Percentiles rank a stretch among this genome's conserved stretches.
Evolutionary conservation across 257 asterid genomes (phyloP).

Genomic region (Solanum virginianum): DNA sequence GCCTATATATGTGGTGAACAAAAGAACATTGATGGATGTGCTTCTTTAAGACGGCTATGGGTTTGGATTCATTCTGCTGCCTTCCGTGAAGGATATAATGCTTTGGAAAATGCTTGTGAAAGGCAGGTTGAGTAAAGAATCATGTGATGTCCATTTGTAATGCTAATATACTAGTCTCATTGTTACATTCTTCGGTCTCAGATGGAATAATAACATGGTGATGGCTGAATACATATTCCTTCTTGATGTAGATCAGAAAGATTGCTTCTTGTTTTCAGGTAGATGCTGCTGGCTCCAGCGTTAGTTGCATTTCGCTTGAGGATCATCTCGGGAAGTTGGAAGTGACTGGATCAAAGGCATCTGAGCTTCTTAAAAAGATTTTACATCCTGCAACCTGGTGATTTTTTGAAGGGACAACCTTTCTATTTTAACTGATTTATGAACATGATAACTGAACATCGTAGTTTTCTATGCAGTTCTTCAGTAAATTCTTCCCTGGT

Average conservation of each 20-base stretch:
- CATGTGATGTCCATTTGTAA: not conserved
- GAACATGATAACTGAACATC: not conserved
- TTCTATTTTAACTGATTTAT: not conserved
- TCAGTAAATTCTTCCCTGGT: constrained; percentile 19
- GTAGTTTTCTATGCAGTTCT: constrained; percentile 20
- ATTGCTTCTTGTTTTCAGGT: constrained; percentile 29
- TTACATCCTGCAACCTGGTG: constrained; percentile 52
- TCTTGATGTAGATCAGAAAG: not conserved
- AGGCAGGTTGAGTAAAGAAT: constrained; percentile 24
- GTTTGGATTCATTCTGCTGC: constrained; percentile 87
- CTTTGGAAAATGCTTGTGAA: constrained; percentile 44
- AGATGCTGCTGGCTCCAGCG: constrained; percentile 21
- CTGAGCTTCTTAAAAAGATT: constrained; percentile 50
- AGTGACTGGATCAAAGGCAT: constrained; percentile 51
- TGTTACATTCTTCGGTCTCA: not conserved
- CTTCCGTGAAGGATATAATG: constrained; percentile 57
- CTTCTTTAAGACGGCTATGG: constrained; percentile 48
- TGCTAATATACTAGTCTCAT: not conserved
- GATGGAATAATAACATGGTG: not conserved
- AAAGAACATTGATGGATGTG: constrained; percentile 4
- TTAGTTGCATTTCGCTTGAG: constrained; percentile 54
- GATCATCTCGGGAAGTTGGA: constrained; percentile 71
- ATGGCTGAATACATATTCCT: not conserved
- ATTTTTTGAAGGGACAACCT: constrained; percentile 4
- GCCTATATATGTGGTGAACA: constrained; percentile 8